phyloP scores from a whole-genome alignment of 2,329 filamentous ascomycete genomes.

The Aspergillus pseudoviridinutans region DNA sequence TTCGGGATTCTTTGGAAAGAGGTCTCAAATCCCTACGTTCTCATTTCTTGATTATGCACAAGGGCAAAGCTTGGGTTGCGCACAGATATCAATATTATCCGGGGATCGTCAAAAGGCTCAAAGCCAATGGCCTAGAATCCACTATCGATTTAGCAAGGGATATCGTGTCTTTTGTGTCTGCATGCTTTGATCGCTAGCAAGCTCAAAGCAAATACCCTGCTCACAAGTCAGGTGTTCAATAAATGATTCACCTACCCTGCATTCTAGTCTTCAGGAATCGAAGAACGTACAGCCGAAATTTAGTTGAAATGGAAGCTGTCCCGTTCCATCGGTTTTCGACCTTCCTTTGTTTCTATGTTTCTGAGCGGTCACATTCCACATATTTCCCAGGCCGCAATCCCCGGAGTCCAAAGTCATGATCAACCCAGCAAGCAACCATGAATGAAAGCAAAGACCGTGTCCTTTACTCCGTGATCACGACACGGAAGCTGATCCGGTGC shows the following conservation, averaged over 20 bases:
- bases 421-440: neutral
- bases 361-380: conserved; percentile 19
- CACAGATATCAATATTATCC: conserved; percentile 14
- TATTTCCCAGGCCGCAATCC: conserved; percentile 12
- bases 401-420: conserved; percentile 6
- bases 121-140: neutral
- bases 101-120: neutral
- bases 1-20: neutral
- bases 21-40: neutral
- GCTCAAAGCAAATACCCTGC: neutral
- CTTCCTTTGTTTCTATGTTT: neutral
- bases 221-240: neutral
- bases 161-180: neutral
- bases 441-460: neutral
- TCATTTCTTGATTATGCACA: conserved; percentile 9
- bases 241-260: neutral
- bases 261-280: neutral
- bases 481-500: neutral
- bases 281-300: neutral
- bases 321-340: neutral
- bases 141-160: neutral
- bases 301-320: neutral
- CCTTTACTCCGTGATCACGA: neutral
- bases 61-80: conserved; percentile 10
- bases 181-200: neutral